These are phyloP conservation scores for Mrakia blollopis DNA, from an alignment of 768 basidiomycete genomes.

Conservation along the genomic window DNA sequence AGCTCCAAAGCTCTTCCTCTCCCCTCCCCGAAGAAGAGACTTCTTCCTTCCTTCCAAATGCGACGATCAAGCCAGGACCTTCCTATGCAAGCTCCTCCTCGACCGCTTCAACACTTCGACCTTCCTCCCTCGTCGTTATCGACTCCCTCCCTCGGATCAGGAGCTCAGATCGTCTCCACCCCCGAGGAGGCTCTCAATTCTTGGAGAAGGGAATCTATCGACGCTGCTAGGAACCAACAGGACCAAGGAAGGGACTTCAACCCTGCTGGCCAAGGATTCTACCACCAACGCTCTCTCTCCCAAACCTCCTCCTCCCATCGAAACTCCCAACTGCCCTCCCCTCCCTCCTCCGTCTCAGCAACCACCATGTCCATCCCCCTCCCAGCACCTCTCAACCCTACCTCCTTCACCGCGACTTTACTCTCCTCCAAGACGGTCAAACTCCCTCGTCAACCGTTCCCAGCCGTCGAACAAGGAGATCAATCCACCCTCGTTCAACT, in stretches of 20 bases:
- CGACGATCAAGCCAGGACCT: slow-evolving; percentile 9
- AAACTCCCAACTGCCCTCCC: neutral
- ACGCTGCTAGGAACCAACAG: neutral
- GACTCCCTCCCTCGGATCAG: neutral
- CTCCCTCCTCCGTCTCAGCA: neutral
- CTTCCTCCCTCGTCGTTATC: neutral
- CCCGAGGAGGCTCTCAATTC: neutral
- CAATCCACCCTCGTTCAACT: slow-evolving; percentile 20
- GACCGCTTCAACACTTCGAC: neutral
- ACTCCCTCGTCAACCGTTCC: slow-evolving; percentile 23
- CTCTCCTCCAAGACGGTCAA: slow-evolving; percentile 23
- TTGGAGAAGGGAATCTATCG: neutral
- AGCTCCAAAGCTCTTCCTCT: slow-evolving; percentile 12
- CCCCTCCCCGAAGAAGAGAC: neutral
- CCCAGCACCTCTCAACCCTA: neutral
- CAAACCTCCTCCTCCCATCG: neutral
- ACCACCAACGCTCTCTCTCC: neutral
- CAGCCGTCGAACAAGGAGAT: neutral
- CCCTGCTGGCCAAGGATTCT: neutral
- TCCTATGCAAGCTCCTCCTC: slow-evolving; percentile 2
- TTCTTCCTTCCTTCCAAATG: neutral
- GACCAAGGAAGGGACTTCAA: neutral
- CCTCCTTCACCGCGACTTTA: slow-evolving; percentile 17
- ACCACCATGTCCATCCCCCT: neutral
- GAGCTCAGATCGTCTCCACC: neutral